Base-by-base conservation (phyloP, 2,329 filamentous ascomycete species). In the Arthrinium puccinioides region DNA sequence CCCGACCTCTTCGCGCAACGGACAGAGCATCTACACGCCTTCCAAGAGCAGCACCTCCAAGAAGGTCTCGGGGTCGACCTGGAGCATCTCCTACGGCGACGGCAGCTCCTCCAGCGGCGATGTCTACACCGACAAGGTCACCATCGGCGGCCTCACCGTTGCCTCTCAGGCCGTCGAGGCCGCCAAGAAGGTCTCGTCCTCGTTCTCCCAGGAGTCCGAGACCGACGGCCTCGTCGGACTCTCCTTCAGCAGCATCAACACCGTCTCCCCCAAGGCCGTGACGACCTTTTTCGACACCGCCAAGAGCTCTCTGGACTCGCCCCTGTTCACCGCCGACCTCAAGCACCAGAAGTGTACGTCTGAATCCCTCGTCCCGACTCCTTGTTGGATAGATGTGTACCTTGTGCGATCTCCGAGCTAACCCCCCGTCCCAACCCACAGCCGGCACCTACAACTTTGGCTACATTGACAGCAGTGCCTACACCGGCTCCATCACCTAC, bases 361-460 rank as follows among this genome's bases (percentile, higher is more conserved):
- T 28, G 20, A 36, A 13, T 23, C 5, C 23, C 11, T 19, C 11
- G 8, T 9, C 21, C 21, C 26, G 9, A 18, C 11, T 26, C 25
- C 21, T 30, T 21, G 11, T 18, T 26, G n/a, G 9, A 9, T 36
- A 16, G 14, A 25, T 29, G 31, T 16, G 20, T 18, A 26, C 21
- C 20, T 27, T 29, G 15, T 14, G 29, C 29, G 21, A 18, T 36
- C 29, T 24, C 16, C 21, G 18, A 20, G 9, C 14, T 13, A 13
- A 19, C 21, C 21, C 14, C 20, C 20, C 16, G 14, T n/a, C n/a
- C n/a, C n/a, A n/a, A n/a, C n/a, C n/a, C 32, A 2, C 31, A 41
- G 48, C 55, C 30, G 59, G 59, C 14, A 48, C 40, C 24, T 62
- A 61, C 45, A 53, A 57, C 47, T 62, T 62, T 40, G 59, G 59